Conservation (phyloP, 2,329 filamentous ascomycete genomes). For the Penicillium sp. region DNA sequence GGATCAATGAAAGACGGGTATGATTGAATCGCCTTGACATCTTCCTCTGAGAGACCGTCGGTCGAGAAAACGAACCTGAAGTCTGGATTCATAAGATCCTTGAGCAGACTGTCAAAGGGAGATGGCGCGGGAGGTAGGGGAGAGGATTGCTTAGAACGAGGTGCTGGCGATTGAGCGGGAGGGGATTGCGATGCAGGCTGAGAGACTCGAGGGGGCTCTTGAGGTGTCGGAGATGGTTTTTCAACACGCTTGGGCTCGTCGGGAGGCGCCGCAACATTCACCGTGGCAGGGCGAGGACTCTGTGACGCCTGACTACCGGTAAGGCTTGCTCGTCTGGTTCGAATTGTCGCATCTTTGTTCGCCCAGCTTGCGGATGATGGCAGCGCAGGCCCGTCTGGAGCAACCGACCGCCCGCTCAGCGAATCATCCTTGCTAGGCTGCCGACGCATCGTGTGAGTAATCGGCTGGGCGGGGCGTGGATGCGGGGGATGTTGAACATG, state of each 20-base stretch:
- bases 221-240: slow-evolving; percentile 22
- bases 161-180: slow-evolving; percentile 16
- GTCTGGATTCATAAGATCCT: slow-evolving; percentile 43
- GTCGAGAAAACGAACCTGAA: slow-evolving; percentile 52
- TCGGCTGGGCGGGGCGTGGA: slow-evolving; percentile 48
- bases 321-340: slow-evolving; percentile 64
- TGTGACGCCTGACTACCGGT: slow-evolving; percentile 75
- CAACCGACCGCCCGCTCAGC: slow-evolving; percentile 51
- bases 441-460: slow-evolving; percentile 59
- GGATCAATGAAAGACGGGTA: slow-evolving; percentile 78
- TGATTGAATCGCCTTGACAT: slow-evolving; percentile 48
- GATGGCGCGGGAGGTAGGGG: slow-evolving; percentile 22
- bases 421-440: slow-evolving; percentile 70
- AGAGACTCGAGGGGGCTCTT: slow-evolving; percentile 24
- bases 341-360: slow-evolving; percentile 57
- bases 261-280: slow-evolving; percentile 35
- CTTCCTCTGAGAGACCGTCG: slow-evolving; percentile 41
- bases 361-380: slow-evolving; percentile 95
- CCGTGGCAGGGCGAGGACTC: slow-evolving; percentile 62
- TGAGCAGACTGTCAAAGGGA: slow-evolving; percentile 38
- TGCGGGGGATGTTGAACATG: slow-evolving; percentile 45
- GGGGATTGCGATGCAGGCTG: slow-evolving; percentile 19
- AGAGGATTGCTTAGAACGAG: slow-evolving; percentile 13
- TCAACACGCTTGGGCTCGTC: slow-evolving; percentile 34
- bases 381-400: slow-evolving; percentile 79